These are phyloP conservation scores for Trichoderma semiorbis DNA, from an alignment of 2,329 filamentous ascomycete genomes.

Conservation along the genomic window DNA sequence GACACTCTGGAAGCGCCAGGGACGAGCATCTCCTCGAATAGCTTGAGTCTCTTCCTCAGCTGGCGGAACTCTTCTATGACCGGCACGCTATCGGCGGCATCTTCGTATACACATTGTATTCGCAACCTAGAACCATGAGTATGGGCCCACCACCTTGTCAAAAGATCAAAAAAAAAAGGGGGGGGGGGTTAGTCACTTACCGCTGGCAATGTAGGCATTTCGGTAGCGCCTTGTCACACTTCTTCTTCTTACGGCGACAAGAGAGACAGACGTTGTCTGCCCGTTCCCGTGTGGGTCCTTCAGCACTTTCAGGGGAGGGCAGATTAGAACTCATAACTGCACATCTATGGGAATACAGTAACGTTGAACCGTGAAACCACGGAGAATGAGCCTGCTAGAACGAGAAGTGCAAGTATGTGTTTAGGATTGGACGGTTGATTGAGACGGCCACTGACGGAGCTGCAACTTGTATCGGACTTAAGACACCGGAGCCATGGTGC, in stretches of 20 bases:
- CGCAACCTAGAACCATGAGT: background rate
- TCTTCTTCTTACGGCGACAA: conserved; percentile 13
- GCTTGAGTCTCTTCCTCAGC: conserved; percentile 9
- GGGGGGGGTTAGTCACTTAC: background rate
- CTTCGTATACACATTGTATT: conserved; percentile 12
- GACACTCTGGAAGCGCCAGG: background rate
- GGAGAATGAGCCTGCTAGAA: background rate
- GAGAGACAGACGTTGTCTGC: conserved; percentile 15
- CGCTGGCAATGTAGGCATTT: conserved; percentile 5
- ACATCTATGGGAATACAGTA: background rate
- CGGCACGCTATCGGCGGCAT: background rate
- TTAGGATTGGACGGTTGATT: background rate
- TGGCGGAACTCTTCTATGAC: conserved; percentile 15
- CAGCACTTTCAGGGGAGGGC: background rate
- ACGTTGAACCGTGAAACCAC: background rate
- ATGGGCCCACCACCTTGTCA: background rate
- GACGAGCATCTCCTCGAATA: conserved; percentile 3
- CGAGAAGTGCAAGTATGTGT: background rate
- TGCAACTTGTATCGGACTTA: background rate
- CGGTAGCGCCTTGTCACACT: conserved; percentile 12
- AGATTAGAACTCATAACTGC: background rate
- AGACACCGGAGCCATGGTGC: background rate
- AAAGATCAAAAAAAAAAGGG: no score
- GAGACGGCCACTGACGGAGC: background rate
- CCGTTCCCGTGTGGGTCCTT: background rate